These are phyloP conservation scores for Pleurotus tuber-regium DNA, from an alignment of 768 basidiomycete genomes.

Conservation along the genomic window DNA sequence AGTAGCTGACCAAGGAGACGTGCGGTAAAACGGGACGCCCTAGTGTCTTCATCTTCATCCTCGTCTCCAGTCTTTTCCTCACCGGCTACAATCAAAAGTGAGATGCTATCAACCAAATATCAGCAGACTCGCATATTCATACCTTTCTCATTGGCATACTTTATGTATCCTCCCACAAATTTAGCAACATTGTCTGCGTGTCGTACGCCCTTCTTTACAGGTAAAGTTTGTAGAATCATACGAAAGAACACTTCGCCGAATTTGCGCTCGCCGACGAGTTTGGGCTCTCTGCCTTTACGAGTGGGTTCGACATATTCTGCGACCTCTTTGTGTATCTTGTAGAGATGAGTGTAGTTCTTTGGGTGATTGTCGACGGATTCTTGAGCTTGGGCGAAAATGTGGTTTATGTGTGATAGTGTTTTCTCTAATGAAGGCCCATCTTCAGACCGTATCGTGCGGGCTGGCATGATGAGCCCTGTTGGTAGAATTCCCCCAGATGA, in stretches of 20 bases:
- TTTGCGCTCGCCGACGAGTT: constrained; percentile 69
- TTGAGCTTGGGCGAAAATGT: constrained; percentile 82
- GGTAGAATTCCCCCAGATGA: too few relatives aligned
- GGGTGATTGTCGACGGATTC: constrained; percentile 74
- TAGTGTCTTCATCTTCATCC: constrained; percentile 57
- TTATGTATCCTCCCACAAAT: constrained; percentile 79
- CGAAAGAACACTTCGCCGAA: constrained; percentile 69
- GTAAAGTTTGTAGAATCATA: constrained; percentile 58
- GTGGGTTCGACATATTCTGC: constrained; percentile 48
- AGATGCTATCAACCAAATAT: neutral
- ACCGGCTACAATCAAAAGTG: constrained; percentile 25
- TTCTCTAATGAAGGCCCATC: neutral
- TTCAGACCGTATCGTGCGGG: neutral
- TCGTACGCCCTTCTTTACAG: constrained; percentile 75
- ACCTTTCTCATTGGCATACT: constrained; percentile 79
- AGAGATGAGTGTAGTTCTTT: constrained; percentile 82
- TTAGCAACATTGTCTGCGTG: constrained; percentile 78
- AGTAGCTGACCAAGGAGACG: constrained; percentile 66
- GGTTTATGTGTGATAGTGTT: constrained; percentile 35
- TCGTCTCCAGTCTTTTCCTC: constrained; percentile 37
- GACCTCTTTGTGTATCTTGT: constrained; percentile 74
- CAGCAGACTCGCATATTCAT: constrained; percentile 14
- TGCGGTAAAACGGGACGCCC: constrained; percentile 65
- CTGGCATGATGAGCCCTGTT: constrained; percentile 11
- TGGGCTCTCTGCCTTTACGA: constrained; percentile 45